phyloP scores from a whole-genome alignment of 2,329 filamentous ascomycete genomes.

The Venturia carpophila region DNA sequence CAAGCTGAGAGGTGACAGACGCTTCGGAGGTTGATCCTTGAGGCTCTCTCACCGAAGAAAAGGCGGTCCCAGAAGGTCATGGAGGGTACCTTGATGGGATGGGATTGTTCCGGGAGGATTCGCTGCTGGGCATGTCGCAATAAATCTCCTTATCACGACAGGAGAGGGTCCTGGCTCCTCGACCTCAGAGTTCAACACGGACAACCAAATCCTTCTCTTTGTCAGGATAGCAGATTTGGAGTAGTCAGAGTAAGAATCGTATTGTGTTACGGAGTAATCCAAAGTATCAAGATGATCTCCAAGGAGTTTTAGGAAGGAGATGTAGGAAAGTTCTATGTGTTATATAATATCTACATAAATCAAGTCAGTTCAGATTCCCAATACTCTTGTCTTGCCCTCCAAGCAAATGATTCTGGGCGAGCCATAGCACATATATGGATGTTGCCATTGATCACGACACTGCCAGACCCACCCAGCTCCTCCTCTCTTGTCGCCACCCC shows the following conservation, averaged over 20 bases:
- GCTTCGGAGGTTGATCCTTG: too few relatives aligned
- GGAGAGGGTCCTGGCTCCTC: background rate
- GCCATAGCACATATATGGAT: background rate
- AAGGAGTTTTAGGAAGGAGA: too few relatives aligned
- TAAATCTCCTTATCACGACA: background rate
- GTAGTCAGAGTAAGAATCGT: too few relatives aligned
- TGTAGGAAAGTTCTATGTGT: too few relatives aligned
- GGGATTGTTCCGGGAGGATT: background rate
- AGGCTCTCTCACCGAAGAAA: too few relatives aligned
- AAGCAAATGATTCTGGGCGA: background rate
- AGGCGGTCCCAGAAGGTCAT: background rate
- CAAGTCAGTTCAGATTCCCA: too few relatives aligned
- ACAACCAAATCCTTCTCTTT: background rate
- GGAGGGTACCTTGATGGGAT: background rate
- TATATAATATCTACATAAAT: too few relatives aligned
- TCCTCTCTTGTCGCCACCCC: background rate
- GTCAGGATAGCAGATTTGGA: too few relatives aligned
- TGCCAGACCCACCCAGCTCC: background rate
- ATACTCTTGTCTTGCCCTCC: too few relatives aligned
- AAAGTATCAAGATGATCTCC: too few relatives aligned
- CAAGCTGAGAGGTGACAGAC: background rate
- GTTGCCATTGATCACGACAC: background rate
- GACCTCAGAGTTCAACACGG: background rate
- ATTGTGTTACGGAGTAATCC: too few relatives aligned
- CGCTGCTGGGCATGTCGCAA: background rate